A percentile compares a stretch with the other conserved stretches of the same genome.
Conservation (phyloP, 495 filamentous ascomycete species). For the Usnea hakonensis region DNA sequence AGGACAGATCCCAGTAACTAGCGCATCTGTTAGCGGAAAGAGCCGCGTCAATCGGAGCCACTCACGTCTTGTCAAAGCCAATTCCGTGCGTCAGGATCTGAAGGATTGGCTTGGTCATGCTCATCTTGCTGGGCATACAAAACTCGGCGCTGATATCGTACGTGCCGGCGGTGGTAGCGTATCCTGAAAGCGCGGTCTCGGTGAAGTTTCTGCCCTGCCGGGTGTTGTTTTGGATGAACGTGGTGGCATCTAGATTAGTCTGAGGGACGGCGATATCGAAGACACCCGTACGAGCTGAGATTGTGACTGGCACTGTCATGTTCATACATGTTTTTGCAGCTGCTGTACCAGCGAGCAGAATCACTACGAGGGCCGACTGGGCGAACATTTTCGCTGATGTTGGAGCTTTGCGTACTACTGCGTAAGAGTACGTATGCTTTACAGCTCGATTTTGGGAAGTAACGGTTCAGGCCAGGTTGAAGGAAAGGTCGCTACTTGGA, state of each 20-base stretch:
- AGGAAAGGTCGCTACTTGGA: background rate
- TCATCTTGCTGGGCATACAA: conserved; percentile 31
- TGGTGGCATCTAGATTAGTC: conserved; percentile 35
- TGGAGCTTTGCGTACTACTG: background rate
- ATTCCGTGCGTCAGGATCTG: conserved; percentile 58
- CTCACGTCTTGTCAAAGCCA: conserved; percentile 48
- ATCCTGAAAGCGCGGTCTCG: conserved; percentile 25
- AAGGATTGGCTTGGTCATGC: conserved; percentile 31
- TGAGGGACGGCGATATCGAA: conserved; percentile 31
- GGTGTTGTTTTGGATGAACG: conserved; percentile 31
- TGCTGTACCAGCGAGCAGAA: conserved; percentile 12
- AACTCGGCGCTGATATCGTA: conserved; percentile 34
- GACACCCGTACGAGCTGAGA: conserved; percentile 32
- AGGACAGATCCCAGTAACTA: conserved; percentile 53
- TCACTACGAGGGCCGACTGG: conserved; percentile 6
- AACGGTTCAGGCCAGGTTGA: background rate
- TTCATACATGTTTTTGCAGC: conserved; percentile 34
- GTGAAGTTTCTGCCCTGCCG: conserved; percentile 32
- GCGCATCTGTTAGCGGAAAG: background rate
- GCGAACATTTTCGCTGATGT: background rate
- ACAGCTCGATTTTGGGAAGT: too few relatives aligned
- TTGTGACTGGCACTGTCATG: conserved; percentile 31
- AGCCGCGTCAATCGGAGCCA: background rate
- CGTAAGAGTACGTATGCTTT: too few relatives aligned
- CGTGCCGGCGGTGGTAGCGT: conserved; percentile 26